Evolutionary conservation across 768 basidiomycete species (phyloP).

Genomic region (Collybiopsis luxurians): DNA sequence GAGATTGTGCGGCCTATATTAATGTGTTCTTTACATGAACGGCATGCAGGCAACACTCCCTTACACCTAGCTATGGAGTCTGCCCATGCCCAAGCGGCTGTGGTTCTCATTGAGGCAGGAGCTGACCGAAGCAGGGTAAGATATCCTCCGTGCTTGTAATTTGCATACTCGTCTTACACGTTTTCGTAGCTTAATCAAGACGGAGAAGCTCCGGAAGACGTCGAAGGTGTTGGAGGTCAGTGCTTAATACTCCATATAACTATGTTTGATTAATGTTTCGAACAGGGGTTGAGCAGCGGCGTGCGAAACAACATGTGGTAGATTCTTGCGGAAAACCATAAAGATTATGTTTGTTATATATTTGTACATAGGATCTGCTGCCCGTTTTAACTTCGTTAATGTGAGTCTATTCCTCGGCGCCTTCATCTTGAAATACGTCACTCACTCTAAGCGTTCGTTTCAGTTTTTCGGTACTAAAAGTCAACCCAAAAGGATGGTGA

Average conservation of each 20-base stretch:
- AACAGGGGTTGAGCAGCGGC: constrained; percentile 71
- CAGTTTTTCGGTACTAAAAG: too few relatives aligned
- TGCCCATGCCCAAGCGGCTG: constrained; percentile 88
- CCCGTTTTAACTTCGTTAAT: too few relatives aligned
- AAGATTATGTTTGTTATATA: constrained; percentile 8
- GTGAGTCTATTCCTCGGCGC: too few relatives aligned
- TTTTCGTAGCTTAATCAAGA: constrained; percentile 73
- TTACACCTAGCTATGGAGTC: constrained; percentile 97
- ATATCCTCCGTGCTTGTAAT: constrained; percentile 17
- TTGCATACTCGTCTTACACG: background rate
- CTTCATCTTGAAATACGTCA: too few relatives aligned
- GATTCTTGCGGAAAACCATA: constrained; percentile 65
- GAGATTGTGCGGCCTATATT: background rate
- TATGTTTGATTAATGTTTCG: background rate
- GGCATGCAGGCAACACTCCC: constrained; percentile 81
- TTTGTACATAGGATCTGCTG: too few relatives aligned
- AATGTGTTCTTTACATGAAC: background rate
- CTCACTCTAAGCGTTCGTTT: too few relatives aligned
- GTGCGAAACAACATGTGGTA: constrained; percentile 73
- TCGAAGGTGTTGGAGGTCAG: constrained; percentile 79
- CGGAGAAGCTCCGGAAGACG: constrained; percentile 80
- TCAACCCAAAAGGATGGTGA: too few relatives aligned
- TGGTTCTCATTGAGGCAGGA: constrained; percentile 89
- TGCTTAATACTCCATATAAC: background rate
- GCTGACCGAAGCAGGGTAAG: constrained; percentile 88